Evolutionary conservation across 2,329 filamentous ascomycete species (phyloP).

Genomic region (Aspergillus tubingensis): DNA sequence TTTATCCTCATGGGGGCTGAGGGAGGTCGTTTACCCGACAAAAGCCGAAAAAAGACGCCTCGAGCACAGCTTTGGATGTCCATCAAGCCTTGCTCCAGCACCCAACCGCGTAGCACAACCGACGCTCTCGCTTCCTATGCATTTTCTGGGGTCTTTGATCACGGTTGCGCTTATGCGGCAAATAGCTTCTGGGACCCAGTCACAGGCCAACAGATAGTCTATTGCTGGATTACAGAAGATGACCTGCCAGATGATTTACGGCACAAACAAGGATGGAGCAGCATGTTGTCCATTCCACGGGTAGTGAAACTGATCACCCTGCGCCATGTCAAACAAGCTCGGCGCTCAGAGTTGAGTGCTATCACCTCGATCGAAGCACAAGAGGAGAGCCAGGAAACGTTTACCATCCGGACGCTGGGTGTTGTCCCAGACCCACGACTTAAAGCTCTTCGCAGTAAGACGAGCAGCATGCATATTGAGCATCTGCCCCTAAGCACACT

Average conservation of each 20-base stretch:
- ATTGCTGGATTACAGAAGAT: slow-evolving; percentile 56
- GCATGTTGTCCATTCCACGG: slow-evolving; percentile 51
- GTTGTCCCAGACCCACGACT: slow-evolving; percentile 35
- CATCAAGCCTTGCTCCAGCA: slow-evolving; percentile 29
- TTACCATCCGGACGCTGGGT: slow-evolving; percentile 48
- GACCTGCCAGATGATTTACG: slow-evolving; percentile 48
- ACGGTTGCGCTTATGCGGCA: slow-evolving; percentile 53
- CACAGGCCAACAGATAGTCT: slow-evolving; percentile 45
- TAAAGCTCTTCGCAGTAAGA: slow-evolving; percentile 30
- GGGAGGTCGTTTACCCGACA: slow-evolving; percentile 35
- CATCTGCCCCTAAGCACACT: not conserved
- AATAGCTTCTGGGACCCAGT: slow-evolving; percentile 52
- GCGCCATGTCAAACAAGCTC: slow-evolving; percentile 39
- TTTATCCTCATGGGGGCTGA: slow-evolving; percentile 53
- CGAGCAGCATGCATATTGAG: slow-evolving; percentile 10
- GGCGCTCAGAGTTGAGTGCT: slow-evolving; percentile 37
- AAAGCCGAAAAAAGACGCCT: slow-evolving; percentile 25
- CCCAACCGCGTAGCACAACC: slow-evolving; percentile 1
- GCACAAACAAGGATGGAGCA: slow-evolving; percentile 53
- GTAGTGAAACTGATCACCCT: slow-evolving; percentile 46
- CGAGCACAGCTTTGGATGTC: slow-evolving; percentile 51
- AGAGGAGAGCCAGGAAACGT: slow-evolving; percentile 29
- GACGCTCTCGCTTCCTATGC: slow-evolving; percentile 35
- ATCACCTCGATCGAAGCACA: slow-evolving; percentile 47
- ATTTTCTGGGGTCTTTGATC: slow-evolving; percentile 51